Evolutionary conservation across 2,329 filamentous ascomycete genomes (phyloP), one percentile per base, ranked within the genome.

Genomic region (Colletotrichum melonis): DNA sequence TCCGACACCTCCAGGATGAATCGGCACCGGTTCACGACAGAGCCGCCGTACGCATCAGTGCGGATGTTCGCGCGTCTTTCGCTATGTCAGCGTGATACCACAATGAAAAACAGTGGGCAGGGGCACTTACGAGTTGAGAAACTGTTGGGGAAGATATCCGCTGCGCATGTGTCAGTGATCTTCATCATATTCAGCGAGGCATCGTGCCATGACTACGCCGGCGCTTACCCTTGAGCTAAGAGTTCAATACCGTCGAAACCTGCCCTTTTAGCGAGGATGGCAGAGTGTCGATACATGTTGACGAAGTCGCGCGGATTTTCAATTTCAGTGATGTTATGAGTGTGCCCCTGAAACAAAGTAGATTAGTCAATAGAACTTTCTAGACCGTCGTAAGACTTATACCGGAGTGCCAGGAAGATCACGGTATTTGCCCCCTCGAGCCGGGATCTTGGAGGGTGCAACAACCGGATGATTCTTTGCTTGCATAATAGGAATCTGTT

Each of bases 181-280:
- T 14, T 12, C 38, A 42, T 19, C 38, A 42, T 42, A 42, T 42
- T 7, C 14, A 42, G 11, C 32, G 32, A 35, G 32, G 32, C 12
- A 35, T 35, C 32, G 11, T 35, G 32, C 32, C 32, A 42, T 19
- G 14, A 42, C 38, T 42, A 42, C 12, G 19, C 19, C 57, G 30
- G 5, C 24, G 30, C 30, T n/a, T 56, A 70, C 73, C 69, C 70
- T n/a, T 63, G 60, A 7, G 70, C 69, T 32, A 73, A 49, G 28
- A 76, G 52, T 65, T 84, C 86, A 0, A 88, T 84, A 28, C 87
- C 87, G 72, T 88, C 87, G 72, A 88, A 88, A 0, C 86, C 86
- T 3, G 85, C 86, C 77, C 66, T 57, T 16, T 75, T 76, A 2
- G 75, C 77, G 4, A 69, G 63, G 46, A 70, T 69, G 8, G 66